phyloP scores from a whole-genome alignment of 148 eudicot genomes.

The Camellia sinensis region DNA sequence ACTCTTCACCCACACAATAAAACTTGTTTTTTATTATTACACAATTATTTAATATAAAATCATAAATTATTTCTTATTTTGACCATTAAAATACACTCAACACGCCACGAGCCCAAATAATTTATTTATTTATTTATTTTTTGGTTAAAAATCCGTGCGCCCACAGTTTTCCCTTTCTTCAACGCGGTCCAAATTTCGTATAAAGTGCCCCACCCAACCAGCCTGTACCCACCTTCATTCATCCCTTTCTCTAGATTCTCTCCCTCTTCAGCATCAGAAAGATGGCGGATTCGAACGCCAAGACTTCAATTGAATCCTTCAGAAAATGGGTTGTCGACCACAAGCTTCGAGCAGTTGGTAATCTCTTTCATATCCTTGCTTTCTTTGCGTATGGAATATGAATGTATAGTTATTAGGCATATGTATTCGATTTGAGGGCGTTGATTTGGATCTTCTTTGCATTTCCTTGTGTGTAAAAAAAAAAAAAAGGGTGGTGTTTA shows the following conservation, averaged over 20 bases:
- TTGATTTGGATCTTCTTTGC: background rate
- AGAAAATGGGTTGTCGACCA: slow-evolving; percentile 54
- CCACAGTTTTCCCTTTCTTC: background rate
- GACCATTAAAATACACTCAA: too few relatives aligned
- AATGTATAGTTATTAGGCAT: background rate
- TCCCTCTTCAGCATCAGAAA: background rate
- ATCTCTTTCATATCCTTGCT: background rate
- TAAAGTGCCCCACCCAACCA: background rate
- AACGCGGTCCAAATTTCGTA: background rate
- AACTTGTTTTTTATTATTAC: too few relatives aligned
- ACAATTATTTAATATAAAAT: too few relatives aligned
- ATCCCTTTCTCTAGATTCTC: background rate
- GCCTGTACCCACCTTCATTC: background rate
- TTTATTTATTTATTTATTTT: too few relatives aligned
- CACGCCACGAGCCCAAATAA: too few relatives aligned
- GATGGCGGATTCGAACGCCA: slow-evolving; percentile 48
- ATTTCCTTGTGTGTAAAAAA: background rate
- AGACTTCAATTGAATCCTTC: slow-evolving; percentile 34
- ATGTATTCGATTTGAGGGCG: background rate
- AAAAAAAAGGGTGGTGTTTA: slow-evolving; percentile 43
- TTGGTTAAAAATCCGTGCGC: too few relatives aligned
- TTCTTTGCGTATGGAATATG: background rate
- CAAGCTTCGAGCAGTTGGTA: slow-evolving; percentile 76
- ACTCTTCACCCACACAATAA: too few relatives aligned
- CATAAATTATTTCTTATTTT: too few relatives aligned